These are phyloP conservation scores for Neoboletus subvelutipes DNA, from an alignment of 768 basidiomycete genomes.

Conservation along the genomic window DNA sequence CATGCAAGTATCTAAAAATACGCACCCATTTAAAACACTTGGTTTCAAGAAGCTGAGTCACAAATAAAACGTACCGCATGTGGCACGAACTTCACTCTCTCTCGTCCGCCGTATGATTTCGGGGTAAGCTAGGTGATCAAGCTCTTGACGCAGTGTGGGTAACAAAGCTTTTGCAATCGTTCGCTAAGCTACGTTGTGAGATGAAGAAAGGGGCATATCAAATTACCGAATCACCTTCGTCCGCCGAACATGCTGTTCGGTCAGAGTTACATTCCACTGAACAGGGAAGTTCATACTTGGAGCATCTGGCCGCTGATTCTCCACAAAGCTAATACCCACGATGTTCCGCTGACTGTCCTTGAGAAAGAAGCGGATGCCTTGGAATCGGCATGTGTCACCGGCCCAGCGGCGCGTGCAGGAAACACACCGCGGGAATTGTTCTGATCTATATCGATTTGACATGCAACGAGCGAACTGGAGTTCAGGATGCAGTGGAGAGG, in stretches of 20 bases:
- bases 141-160: slow-evolving; percentile 63
- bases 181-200: slow-evolving; percentile 40
- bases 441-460: slow-evolving; percentile 73
- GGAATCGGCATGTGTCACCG: slow-evolving; percentile 84
- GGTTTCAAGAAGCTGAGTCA: slow-evolving; percentile 2
- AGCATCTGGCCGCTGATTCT: slow-evolving; percentile 55
- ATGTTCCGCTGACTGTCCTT: slow-evolving; percentile 59
- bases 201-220: not conserved
- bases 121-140: slow-evolving; percentile 53
- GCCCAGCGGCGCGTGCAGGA: slow-evolving; percentile 87
- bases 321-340: slow-evolving; percentile 68
- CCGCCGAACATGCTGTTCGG: slow-evolving; percentile 48
- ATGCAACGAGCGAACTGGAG: slow-evolving; percentile 80
- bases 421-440: slow-evolving; percentile 77
- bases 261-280: slow-evolving; percentile 63
- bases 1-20: slow-evolving; percentile 78
- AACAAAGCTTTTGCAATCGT: slow-evolving; percentile 69
- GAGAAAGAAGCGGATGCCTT: slow-evolving; percentile 78
- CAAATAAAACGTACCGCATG: slow-evolving; percentile 62
- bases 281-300: slow-evolving; percentile 61
- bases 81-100: slow-evolving; percentile 81
- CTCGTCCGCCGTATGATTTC: slow-evolving; percentile 70
- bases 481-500: slow-evolving; percentile 53
- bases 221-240: slow-evolving; percentile 52
- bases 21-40: slow-evolving; percentile 6